Evolutionary conservation across 1,284 basidiomycete species (phyloP).

Genomic region (Amylostereum chailletii): DNA sequence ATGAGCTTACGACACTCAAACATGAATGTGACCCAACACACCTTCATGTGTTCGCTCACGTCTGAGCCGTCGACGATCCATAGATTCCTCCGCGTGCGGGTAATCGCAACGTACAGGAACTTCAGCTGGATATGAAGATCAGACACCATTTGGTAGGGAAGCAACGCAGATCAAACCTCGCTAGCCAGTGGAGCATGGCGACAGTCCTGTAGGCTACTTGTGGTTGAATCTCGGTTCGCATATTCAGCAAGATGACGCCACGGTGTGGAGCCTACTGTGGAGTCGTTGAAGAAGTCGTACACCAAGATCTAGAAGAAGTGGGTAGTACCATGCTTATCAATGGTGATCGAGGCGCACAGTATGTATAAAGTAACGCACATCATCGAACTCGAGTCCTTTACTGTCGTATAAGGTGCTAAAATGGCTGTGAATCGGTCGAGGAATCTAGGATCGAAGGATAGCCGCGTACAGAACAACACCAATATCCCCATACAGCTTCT

Average conservation of each 20-base stretch:
- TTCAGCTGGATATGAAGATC: not conserved
- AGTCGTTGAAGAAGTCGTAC: constrained; percentile 3
- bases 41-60: not conserved
- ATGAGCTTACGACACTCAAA: too few species aligned
- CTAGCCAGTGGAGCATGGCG: not conserved
- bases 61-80: constrained; percentile 2
- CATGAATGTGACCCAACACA: not conserved
- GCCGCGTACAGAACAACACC: not conserved
- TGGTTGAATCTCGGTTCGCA: too few species aligned
- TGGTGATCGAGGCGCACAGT: not conserved
- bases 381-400: not conserved
- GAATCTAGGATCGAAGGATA: not conserved
- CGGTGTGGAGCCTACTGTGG: not conserved
- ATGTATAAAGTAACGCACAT: not conserved
- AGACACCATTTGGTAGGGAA: not conserved
- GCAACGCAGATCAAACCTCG: not conserved
- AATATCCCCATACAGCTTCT: not conserved
- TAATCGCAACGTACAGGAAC: constrained; percentile 4
- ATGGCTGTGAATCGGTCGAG: not conserved
- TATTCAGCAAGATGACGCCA: not conserved
- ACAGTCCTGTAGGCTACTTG: not conserved
- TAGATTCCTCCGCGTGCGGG: not conserved
- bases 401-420: not conserved
- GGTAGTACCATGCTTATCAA: not conserved
- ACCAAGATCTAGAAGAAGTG: not conserved